Evolutionary conservation across 2,329 filamentous ascomycete species (phyloP), one percentile per base, ranked within the genome.

Genomic region (Colletotrichum magnum): DNA sequence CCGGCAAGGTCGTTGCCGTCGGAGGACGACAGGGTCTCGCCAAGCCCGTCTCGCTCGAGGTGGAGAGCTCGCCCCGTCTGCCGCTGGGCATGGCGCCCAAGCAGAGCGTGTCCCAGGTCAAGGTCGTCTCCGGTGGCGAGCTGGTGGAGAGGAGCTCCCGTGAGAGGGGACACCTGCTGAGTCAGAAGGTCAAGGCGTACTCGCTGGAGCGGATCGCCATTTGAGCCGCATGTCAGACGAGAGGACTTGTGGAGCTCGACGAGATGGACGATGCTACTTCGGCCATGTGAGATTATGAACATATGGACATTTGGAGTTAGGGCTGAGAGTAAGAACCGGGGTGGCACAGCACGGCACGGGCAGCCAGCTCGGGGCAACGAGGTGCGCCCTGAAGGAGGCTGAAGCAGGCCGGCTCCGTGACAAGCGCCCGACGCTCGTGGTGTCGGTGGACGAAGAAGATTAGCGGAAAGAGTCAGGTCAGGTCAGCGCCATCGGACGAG

Each of bases 181-280:
- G 92, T 77, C 92, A 93, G 82, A 91, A 91, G 77, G 92, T 95
- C 71, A 93, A 92, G 64, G 89, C 91, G 73, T 97, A 98, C 82
- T 94, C 93, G 54, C 87, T 95, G 73, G 94, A 97, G 82, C 89
- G 90, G 80, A 90, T 97, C 74, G 80, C 87, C 60, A 83, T 94
- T 75, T 94, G 86, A 82, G 70, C 58, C 63, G 70, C 68, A 68
- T 61, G 51, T 61, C 63, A 57, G 67, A 53, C 51, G 45, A 59
- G 9, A 36, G 6, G 32, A 54, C 43, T 16, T 39, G 43, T 58
- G 26, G 7, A 18, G 28, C 28, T 32, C 7, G 21, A 28, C 36
- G 53, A 12, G 24, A 36, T 32, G 36, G 52, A 47, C 52, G 32
- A 52, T 26, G 50, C 41, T 18, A 50, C 45, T 7, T 18, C 62